Evolutionary conservation across 2,329 filamentous ascomycete species (phyloP), one percentile per base, ranked within the genome.

Genomic region (Penicillium rolfsii): DNA sequence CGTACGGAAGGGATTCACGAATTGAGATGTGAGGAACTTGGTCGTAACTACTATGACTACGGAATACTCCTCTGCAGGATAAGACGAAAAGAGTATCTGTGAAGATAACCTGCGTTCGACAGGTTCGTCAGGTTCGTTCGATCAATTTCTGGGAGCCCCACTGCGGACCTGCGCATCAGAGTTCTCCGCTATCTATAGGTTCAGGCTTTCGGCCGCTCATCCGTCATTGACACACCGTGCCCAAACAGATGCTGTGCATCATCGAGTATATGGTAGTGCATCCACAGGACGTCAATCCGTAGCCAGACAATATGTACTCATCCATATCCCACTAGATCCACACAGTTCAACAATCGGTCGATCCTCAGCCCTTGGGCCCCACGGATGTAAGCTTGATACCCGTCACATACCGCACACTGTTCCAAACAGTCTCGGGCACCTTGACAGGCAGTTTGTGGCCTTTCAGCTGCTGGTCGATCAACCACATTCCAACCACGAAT

Each of bases 401-500:
- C 5, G 74, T 70, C 22, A 76, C 66, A 65, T 77, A 71, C 56
- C 73, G 71, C 14, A 81, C 79, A 58, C 80, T 82, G 38, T 73
- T 74, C 81, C 81, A 83, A 11, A 83, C 76, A 62, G 78, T 82
- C 30, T 79, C 73, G 9, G 78, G 77, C 5, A 83, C 79, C 55
- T 74, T 76, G 9, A 70, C 67, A 2, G 81, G 81, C 41, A 82
- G 69, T 63, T 82, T 82, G 48, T 77, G 76, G 5, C 81, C 81
- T 63, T 78, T 80, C 48, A 83, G 63, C 60, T 75, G 73, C 67
- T 82, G 79, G 67, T 83, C 81, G 57, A 83, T 81, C 58, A 83
- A 68, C 80, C 80, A 83, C 71, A 82, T 76, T 26, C 81, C 81
- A 43, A 82, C 80, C 52, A 82, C 78, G 57, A 83, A 83, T 68